Evolutionary conservation across 1,139 yeast genomes (phyloP).

Genomic region (Magnusiomyces magnusii): DNA sequence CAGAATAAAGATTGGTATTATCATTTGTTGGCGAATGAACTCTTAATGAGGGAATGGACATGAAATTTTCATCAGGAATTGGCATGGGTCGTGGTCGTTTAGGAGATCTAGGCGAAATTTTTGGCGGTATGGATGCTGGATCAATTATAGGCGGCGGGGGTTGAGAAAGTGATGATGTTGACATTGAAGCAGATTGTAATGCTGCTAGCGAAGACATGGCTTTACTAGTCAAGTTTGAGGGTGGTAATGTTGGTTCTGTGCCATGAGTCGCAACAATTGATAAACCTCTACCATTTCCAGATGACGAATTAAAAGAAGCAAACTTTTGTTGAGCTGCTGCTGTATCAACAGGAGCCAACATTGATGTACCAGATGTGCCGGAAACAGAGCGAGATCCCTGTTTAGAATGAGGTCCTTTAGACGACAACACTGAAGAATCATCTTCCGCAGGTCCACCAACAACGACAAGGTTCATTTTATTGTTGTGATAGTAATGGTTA

Average conservation of each 20-base stretch:
- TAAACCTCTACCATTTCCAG: no score
- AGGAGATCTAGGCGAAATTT: neutral
- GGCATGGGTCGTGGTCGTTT: neutral
- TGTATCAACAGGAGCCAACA: neutral
- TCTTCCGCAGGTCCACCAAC: neutral
- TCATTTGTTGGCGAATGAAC: no score
- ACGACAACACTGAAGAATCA: neutral
- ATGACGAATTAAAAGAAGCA: no score
- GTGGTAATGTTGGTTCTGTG: no score
- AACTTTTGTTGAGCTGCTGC: neutral
- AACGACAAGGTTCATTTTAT: neutral
- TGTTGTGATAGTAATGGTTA: neutral
- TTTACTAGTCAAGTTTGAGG: neutral
- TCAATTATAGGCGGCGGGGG: neutral
- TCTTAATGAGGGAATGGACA: neutral
- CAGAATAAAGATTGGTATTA: no score
- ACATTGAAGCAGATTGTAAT: neutral
- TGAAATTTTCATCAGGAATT: neutral
- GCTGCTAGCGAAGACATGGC: neutral
- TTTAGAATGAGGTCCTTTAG: neutral
- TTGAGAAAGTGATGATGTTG: neutral
- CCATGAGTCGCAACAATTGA: no score
- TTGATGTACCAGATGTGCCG: neutral
- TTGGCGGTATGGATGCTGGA: neutral
- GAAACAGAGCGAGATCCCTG: neutral